Evolutionary conservation across 352 stramenopile genomes (phyloP).

Genomic region (Globisporangium canariense): DNA sequence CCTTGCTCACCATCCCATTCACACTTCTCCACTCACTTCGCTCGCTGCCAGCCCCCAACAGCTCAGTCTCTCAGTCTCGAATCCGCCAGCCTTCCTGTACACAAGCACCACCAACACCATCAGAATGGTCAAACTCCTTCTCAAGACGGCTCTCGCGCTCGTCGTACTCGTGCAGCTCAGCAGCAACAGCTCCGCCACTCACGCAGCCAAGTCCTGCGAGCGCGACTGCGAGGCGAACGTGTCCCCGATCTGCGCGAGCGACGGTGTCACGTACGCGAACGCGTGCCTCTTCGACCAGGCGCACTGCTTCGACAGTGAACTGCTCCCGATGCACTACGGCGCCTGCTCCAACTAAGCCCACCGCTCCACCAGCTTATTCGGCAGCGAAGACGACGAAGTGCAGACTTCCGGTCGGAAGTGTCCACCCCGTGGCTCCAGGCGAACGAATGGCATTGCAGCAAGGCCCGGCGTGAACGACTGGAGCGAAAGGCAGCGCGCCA

Average conservation of each 20-base stretch:
- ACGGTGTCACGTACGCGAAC: slow-evolving; percentile 5
- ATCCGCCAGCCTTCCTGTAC: not conserved
- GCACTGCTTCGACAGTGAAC: not conserved
- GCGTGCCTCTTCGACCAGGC: slow-evolving; percentile 3
- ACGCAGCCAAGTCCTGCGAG: slow-evolving; percentile 1
- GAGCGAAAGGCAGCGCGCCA: not conserved
- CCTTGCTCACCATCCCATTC: not conserved
- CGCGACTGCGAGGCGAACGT: slow-evolving; percentile 1
- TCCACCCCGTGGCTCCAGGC: no score
- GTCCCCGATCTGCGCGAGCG: slow-evolving; percentile 2
- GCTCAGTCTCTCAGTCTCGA: not conserved
- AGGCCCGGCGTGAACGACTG: no score
- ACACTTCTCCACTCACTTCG: not conserved
- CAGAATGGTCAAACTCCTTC: not conserved
- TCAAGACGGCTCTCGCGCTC: not conserved
- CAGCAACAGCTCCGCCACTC: not conserved
- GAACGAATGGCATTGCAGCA: no score
- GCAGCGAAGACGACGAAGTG: not conserved
- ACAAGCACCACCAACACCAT: not conserved
- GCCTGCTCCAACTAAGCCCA: not conserved
- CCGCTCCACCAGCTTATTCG: no score
- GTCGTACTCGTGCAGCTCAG: slow-evolving; percentile 1
- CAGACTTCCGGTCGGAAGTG: not conserved
- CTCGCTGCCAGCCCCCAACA: not conserved
- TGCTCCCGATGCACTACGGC: slow-evolving; percentile 5